These are phyloP conservation scores for Silene uniflora DNA, from an alignment of 148 eudicot species.

Conservation along the genomic window DNA sequence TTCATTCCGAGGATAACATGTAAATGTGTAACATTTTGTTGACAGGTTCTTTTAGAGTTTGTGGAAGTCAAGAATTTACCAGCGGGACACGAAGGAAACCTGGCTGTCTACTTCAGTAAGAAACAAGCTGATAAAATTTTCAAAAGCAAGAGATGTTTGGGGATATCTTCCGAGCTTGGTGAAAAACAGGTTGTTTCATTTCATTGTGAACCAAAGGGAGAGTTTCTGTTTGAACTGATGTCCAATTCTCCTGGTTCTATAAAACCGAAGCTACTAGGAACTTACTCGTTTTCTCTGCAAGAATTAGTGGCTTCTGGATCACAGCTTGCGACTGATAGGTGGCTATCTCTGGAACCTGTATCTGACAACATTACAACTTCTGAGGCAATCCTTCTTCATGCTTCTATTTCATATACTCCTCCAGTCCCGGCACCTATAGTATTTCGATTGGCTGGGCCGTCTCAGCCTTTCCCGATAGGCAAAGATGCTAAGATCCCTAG, in stretches of 20 bases:
- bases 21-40: too few species aligned
- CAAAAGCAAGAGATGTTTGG: constrained; percentile 47
- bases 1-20: too few species aligned
- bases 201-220: constrained; percentile 72
- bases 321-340: constrained; percentile 57
- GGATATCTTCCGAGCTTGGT: constrained; percentile 54
- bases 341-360: constrained; percentile 59
- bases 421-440: constrained; percentile 54
- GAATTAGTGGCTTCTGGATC: constrained; percentile 43
- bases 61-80: constrained; percentile 63
- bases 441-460: constrained; percentile 40
- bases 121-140: constrained; percentile 70
- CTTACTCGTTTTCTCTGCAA: constrained; percentile 50
- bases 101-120: constrained; percentile 62
- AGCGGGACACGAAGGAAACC: constrained; percentile 47
- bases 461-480: constrained; percentile 26
- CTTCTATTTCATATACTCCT: constrained; percentile 63
- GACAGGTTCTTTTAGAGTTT: constrained; percentile 76
- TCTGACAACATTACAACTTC: constrained; percentile 23
- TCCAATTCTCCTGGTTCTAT: constrained; percentile 27
- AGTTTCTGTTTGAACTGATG: constrained; percentile 54
- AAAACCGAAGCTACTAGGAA: constrained; percentile 47
- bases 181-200: constrained; percentile 75
- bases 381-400: constrained; percentile 50
- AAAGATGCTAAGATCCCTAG: neutral